A percentile compares a stretch with the other conserved stretches of the same genome.
Evolutionary conservation across 495 filamentous ascomycete species (phyloP).

Genomic region (Penicillium alfredii): DNA sequence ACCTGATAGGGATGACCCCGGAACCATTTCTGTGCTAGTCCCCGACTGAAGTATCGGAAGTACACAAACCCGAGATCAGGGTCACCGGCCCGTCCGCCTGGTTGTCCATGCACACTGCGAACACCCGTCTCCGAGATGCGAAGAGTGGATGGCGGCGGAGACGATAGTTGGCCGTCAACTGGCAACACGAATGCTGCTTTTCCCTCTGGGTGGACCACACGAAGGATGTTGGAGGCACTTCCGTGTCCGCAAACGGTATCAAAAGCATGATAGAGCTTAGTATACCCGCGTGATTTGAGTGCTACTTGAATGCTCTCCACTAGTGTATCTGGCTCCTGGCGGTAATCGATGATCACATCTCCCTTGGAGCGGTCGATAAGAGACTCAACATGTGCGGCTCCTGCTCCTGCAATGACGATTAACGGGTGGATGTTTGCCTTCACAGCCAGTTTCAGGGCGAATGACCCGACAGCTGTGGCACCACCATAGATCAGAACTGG

Average conservation of each 20-base stretch:
- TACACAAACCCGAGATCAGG: constrained; percentile 49
- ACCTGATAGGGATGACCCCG: constrained; percentile 50
- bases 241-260: constrained; percentile 52
- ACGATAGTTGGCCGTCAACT: constrained; percentile 17
- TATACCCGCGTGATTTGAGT: background rate
- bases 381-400: constrained; percentile 43
- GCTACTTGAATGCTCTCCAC: constrained; percentile 1
- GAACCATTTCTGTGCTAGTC: constrained; percentile 52
- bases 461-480: constrained; percentile 53
- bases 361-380: constrained; percentile 56
- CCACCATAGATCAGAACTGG: constrained; percentile 61
- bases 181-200: constrained; percentile 49
- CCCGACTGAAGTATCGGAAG: constrained; percentile 41
- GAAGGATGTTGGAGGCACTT: constrained; percentile 17
- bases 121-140: constrained; percentile 10
- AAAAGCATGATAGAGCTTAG: constrained; percentile 37
- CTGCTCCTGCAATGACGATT: constrained; percentile 57
- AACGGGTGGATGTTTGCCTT: constrained; percentile 61
- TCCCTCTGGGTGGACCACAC: constrained; percentile 9
- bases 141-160: background rate
- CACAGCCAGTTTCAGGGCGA: constrained; percentile 55
- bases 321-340: constrained; percentile 18
- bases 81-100: constrained; percentile 30
- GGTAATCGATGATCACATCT: constrained; percentile 63
- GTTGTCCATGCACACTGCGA: constrained; percentile 8